A percentile compares a stretch with the other conserved stretches of the same genome.
Evolutionary conservation across 106 monocot species (phyloP).

Genomic region (Chionographis japonica): DNA sequence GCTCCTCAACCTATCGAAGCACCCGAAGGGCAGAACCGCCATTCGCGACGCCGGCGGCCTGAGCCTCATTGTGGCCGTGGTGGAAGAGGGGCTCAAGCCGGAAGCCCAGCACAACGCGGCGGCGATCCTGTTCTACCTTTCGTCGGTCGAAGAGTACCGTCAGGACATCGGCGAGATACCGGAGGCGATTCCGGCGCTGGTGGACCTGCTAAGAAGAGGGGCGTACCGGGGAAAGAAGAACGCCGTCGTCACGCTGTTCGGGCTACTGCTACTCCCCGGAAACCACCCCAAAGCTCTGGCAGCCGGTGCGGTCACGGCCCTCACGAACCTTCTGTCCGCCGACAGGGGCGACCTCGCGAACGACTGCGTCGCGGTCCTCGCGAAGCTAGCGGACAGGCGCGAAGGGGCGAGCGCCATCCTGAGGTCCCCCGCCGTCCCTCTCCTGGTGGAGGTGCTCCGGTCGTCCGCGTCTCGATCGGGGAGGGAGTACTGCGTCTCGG

Average conservation of each 20-base stretch:
- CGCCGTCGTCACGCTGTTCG: conserved; percentile 47
- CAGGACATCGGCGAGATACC: conserved; percentile 45
- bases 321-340: conserved; percentile 30
- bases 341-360: conserved; percentile 50
- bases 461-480: conserved; percentile 30
- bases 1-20: conserved; percentile 62
- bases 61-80: conserved; percentile 25
- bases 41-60: conserved; percentile 48
- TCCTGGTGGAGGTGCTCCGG: conserved; percentile 33
- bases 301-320: conserved; percentile 25
- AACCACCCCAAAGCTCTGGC: conserved; percentile 44
- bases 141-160: conserved; percentile 46
- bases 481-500: conserved; percentile 54
- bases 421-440: conserved; percentile 13
- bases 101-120: conserved; percentile 66
- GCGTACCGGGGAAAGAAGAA: conserved; percentile 59
- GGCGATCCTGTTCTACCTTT: conserved; percentile 71
- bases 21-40: conserved; percentile 44
- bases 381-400: conserved; percentile 42
- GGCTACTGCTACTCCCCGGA: conserved; percentile 33
- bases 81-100: conserved; percentile 24
- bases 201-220: conserved; percentile 41
- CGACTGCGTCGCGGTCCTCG: conserved; percentile 51
- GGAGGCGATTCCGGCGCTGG: conserved; percentile 54
- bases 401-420: conserved; percentile 44